These are phyloP conservation scores for Arthrobotrys sphaeroides DNA, from an alignment of 2,329 filamentous ascomycete species.

Conservation along the genomic window DNA sequence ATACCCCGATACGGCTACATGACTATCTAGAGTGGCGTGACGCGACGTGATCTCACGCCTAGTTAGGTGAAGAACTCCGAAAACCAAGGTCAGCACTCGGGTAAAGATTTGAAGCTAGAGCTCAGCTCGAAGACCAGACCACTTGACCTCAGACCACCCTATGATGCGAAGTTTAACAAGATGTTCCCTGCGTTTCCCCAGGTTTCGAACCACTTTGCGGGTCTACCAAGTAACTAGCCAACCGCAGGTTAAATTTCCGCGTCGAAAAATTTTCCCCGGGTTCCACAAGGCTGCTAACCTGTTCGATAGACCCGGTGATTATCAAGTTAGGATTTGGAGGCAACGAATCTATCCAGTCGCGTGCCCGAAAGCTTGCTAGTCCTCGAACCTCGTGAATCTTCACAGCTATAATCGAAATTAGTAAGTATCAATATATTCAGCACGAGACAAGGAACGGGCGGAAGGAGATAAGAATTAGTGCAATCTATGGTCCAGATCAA, in stretches of 20 bases:
- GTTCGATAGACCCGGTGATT: neutral
- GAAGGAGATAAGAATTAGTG: too few species aligned
- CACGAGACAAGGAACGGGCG: too few species aligned
- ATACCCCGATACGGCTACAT: too few species aligned
- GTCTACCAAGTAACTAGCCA: conserved; percentile 1
- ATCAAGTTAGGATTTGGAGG: neutral
- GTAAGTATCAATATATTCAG: too few species aligned
- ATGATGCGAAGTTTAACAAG: neutral
- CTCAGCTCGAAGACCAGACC: neutral
- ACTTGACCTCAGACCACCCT: conserved; percentile 4
- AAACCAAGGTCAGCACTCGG: neutral
- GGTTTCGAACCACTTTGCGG: conserved; percentile 4
- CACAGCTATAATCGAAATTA: too few species aligned
- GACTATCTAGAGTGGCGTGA: neutral
- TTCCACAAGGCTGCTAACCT: neutral
- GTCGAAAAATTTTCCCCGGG: neutral
- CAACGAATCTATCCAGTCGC: neutral
- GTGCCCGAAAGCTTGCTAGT: neutral
- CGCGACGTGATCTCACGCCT: conserved; percentile 14
- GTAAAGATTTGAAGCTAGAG: neutral
- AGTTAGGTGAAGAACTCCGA: conserved; percentile 9
- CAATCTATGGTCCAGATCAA: too few species aligned
- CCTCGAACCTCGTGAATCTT: too few species aligned
- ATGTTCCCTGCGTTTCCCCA: conserved; percentile 3
- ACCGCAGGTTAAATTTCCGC: neutral